Percentiles rank a stretch among this genome's conserved stretches.
Conservation (phyloP, 2,329 filamentous ascomycete species). For the Orbilia ellipsospora region DNA sequence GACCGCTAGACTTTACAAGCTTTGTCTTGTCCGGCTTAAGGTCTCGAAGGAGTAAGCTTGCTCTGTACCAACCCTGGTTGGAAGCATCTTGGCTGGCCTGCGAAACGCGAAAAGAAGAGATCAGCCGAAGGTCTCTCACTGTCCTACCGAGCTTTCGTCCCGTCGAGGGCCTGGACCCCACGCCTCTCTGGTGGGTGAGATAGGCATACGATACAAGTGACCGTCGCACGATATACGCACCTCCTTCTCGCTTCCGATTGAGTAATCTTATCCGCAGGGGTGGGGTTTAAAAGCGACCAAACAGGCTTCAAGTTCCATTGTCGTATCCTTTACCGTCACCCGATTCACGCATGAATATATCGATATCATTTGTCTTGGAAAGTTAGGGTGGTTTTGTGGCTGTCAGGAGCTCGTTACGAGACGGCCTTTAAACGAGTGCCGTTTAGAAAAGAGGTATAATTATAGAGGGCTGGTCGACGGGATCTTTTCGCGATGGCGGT, state of each 20-base stretch:
- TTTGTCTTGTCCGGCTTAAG: constrained; percentile 11
- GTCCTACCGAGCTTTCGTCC: not conserved
- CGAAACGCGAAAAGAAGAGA: constrained; percentile 12
- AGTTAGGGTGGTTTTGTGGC: constrained; percentile 50
- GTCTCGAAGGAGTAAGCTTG: not conserved
- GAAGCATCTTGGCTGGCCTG: constrained; percentile 24
- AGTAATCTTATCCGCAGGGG: not conserved
- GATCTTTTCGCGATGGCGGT: constrained; percentile 30
- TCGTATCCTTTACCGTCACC: constrained; percentile 1
- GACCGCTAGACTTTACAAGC: not conserved
- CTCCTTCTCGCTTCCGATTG: not conserved
- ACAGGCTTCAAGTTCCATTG: not conserved
- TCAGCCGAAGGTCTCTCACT: not conserved
- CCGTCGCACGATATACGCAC: not conserved
- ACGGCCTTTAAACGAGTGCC: not conserved
- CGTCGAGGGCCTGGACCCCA: too few species aligned
- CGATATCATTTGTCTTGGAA: constrained; percentile 15
- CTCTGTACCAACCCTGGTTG: constrained; percentile 9
- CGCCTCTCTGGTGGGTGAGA: constrained; percentile 1
- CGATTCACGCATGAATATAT: constrained; percentile 38
- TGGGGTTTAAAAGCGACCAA: not conserved
- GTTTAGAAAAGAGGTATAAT: constrained; percentile 3
- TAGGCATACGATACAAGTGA: constrained; percentile 19
- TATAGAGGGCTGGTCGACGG: not conserved
- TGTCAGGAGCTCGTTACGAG: constrained; percentile 5